Conservation (phyloP, 2,329 filamentous ascomycete genomes). For the Pseudogymnoascus sp. region DNA sequence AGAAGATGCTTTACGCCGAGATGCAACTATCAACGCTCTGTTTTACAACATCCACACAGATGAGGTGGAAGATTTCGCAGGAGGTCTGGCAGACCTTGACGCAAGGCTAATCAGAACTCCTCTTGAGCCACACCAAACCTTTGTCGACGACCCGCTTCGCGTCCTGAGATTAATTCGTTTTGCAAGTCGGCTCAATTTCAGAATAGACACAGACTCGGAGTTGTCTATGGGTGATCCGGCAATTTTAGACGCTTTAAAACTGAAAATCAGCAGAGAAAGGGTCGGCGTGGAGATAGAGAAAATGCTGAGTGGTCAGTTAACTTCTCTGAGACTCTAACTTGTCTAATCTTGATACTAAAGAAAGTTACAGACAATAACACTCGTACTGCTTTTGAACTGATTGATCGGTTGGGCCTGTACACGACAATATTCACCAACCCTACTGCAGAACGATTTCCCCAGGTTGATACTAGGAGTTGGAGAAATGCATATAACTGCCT, state of each 20-base stretch:
- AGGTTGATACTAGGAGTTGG: constrained; percentile 56
- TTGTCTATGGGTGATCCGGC: constrained; percentile 66
- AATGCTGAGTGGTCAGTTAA: constrained; percentile 63
- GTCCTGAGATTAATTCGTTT: constrained; percentile 85
- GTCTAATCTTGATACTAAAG: constrained; percentile 12
- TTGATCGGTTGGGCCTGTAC: constrained; percentile 62
- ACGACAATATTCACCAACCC: constrained; percentile 68
- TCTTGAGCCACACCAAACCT: constrained; percentile 80
- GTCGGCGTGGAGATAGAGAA: constrained; percentile 85
- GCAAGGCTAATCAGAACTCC: constrained; percentile 73
- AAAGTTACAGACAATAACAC: constrained; percentile 47
- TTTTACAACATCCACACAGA: constrained; percentile 88
- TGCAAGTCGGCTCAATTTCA: constrained; percentile 74
- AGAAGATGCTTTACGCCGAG: constrained; percentile 81
- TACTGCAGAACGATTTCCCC: constrained; percentile 40
- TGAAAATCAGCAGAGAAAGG: constrained; percentile 88
- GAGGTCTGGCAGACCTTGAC: constrained; percentile 68
- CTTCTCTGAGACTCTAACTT: constrained; percentile 19
- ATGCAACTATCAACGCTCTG: constrained; percentile 90
- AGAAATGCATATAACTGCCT: constrained; percentile 56
- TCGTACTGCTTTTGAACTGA: constrained; percentile 52
- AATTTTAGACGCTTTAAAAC: constrained; percentile 70
- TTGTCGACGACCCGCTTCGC: constrained; percentile 85
- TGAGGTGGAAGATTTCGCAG: constrained; percentile 77
- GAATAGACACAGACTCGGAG: constrained; percentile 63